Conservation (phyloP, 768 basidiomycete genomes). For the Clitopilus passeckerianus region DNA sequence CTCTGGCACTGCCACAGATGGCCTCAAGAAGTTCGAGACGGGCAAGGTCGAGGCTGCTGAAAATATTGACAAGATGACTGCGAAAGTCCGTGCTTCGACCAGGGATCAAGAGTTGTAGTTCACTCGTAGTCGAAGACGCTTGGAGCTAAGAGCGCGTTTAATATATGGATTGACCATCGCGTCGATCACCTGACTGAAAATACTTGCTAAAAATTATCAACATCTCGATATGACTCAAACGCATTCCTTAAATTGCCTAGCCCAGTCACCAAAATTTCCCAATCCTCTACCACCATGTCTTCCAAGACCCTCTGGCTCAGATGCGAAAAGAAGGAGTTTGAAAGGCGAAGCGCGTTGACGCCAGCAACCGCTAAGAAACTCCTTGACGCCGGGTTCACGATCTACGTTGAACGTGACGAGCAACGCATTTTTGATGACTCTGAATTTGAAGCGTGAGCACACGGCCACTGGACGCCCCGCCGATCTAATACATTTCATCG, state of each 20-base stretch:
- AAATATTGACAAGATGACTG: conserved; percentile 9
- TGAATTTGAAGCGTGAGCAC: conserved; percentile 86
- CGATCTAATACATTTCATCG: conserved; percentile 4
- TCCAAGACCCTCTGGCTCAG: conserved; percentile 79
- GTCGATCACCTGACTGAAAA: background rate
- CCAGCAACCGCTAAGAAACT: conserved; percentile 87
- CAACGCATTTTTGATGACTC: conserved; percentile 92
- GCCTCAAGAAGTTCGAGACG: conserved; percentile 26
- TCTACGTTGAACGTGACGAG: conserved; percentile 88
- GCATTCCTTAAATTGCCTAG: background rate
- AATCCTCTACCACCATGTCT: conserved; percentile 36
- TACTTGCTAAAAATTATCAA: background rate
- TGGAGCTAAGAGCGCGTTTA: background rate
- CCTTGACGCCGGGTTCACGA: conserved; percentile 85
- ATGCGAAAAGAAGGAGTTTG: conserved; percentile 95
- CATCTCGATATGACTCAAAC: background rate
- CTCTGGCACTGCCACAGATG: conserved; percentile 15
- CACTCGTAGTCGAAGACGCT: background rate
- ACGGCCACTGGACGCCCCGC: conserved; percentile 1
- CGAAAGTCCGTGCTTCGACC: background rate
- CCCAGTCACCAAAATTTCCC: background rate
- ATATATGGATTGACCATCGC: background rate
- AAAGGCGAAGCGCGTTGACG: conserved; percentile 88
- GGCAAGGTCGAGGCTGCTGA: conserved; percentile 24
- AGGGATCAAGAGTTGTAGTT: background rate